Evolutionary conservation across 257 asterid genomes (phyloP).

Genomic region (Gentiana dahurica): DNA sequence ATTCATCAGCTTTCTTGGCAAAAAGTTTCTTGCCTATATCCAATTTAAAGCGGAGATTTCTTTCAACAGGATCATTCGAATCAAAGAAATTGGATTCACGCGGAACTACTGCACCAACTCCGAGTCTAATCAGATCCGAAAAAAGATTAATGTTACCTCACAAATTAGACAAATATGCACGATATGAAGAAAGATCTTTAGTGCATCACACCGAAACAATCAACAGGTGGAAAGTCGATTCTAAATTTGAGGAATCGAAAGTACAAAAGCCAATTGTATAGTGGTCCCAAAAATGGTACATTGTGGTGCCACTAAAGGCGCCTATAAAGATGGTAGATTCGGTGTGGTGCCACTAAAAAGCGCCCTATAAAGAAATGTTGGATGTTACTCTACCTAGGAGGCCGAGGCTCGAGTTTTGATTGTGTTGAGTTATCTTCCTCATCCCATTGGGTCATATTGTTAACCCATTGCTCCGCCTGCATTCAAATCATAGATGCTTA

Average conservation of each 20-base stretch:
- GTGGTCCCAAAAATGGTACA: no score
- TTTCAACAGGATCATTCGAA: constrained; percentile 49
- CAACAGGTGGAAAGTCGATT: no score
- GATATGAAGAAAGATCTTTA: no score
- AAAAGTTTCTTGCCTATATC: constrained; percentile 33
- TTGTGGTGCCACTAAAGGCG: no score
- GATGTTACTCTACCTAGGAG: constrained; percentile 45
- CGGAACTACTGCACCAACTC: constrained; percentile 76
- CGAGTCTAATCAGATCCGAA: constrained; percentile 46
- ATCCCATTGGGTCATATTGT: constrained; percentile 40
- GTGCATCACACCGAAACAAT: no score
- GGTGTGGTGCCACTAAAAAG: not conserved
- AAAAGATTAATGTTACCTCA: not conserved
- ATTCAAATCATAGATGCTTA: constrained; percentile 2
- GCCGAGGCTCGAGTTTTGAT: constrained; percentile 55
- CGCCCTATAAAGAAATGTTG: not conserved
- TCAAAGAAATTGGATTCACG: constrained; percentile 26
- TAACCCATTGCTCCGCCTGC: constrained; percentile 88
- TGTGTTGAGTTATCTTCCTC: constrained; percentile 23
- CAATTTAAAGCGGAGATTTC: constrained; percentile 50
- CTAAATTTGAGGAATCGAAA: no score
- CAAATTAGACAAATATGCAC: no score
- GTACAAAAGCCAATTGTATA: no score
- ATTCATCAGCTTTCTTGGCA: constrained; percentile 26
- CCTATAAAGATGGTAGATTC: no score